Conservation (phyloP, 1,284 basidiomycete genomes). For the Sporisorium iseilematis-ciliati region DNA sequence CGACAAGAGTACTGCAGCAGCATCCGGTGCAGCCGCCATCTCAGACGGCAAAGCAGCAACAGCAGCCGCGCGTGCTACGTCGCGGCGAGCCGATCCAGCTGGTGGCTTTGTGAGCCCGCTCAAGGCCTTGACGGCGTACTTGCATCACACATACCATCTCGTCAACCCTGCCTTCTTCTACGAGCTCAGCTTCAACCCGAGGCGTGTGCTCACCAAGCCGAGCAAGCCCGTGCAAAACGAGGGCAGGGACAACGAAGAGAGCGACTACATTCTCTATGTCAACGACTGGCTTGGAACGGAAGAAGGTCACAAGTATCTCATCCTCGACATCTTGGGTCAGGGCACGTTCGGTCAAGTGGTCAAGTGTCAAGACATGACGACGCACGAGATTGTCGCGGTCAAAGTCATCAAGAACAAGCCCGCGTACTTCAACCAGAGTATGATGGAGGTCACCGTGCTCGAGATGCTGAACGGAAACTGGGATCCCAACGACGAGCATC, state of each 20-base stretch:
- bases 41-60: constrained; percentile 53
- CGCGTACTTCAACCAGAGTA: constrained; percentile 98
- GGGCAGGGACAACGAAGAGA: constrained; percentile 69
- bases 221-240: constrained; percentile 68
- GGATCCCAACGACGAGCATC: constrained; percentile 91
- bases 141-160: constrained; percentile 69
- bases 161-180: constrained; percentile 69
- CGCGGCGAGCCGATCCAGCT: constrained; percentile 63
- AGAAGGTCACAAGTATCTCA: constrained; percentile 82
- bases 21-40: constrained; percentile 46
- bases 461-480: constrained; percentile 76
- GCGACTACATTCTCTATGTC: constrained; percentile 69
- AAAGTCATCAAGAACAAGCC: constrained; percentile 99
- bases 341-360: constrained; percentile 99
- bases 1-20: constrained; percentile 50
- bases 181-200: constrained; percentile 69
- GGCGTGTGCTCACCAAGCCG: constrained; percentile 68
- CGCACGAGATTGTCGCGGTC: constrained; percentile 96
- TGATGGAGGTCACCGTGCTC: constrained; percentile 99
- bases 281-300: constrained; percentile 69
- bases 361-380: constrained; percentile 99
- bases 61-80: constrained; percentile 42
- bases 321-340: constrained; percentile 96
- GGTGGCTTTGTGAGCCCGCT: constrained; percentile 68
- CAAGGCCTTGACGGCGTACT: constrained; percentile 67